These are phyloP conservation scores for Myxozyma neotropica DNA, from an alignment of 805 yeast species.

Conservation along the genomic window DNA sequence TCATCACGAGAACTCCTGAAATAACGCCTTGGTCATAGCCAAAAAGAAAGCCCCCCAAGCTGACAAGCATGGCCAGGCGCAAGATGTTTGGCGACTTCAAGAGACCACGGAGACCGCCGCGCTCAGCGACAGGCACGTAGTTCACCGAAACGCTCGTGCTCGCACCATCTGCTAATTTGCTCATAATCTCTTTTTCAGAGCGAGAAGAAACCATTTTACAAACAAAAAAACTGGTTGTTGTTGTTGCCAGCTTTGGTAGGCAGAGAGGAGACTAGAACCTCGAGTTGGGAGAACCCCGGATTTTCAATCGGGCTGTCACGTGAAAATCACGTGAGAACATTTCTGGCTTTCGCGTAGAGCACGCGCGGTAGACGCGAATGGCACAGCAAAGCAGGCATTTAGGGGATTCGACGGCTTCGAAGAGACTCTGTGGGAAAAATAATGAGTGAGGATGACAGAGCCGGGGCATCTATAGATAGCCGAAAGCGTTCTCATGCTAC, in stretches of 20 bases:
- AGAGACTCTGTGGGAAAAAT: neutral
- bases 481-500: neutral
- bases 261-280: too few relatives aligned
- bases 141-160: neutral
- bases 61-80: slow-evolving; percentile 37
- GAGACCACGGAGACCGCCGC: slow-evolving; percentile 27
- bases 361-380: slow-evolving; percentile 7
- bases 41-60: slow-evolving; percentile 40
- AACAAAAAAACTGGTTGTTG: too few relatives aligned
- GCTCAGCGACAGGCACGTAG: neutral
- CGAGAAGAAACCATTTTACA: neutral
- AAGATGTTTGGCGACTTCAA: slow-evolving; percentile 34
- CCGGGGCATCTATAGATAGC: neutral
- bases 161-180: neutral
- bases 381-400: neutral
- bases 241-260: too few relatives aligned
- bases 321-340: neutral
- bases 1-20: slow-evolving; percentile 38
- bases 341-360: neutral
- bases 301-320: neutral
- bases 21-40: slow-evolving; percentile 41
- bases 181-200: neutral
- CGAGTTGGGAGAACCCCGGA: too few relatives aligned
- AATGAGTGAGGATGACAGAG: neutral
- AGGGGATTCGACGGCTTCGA: neutral